These are phyloP conservation scores for Phalaenopsis equestris DNA, from an alignment of 106 monocot species.

Conservation along the genomic window DNA sequence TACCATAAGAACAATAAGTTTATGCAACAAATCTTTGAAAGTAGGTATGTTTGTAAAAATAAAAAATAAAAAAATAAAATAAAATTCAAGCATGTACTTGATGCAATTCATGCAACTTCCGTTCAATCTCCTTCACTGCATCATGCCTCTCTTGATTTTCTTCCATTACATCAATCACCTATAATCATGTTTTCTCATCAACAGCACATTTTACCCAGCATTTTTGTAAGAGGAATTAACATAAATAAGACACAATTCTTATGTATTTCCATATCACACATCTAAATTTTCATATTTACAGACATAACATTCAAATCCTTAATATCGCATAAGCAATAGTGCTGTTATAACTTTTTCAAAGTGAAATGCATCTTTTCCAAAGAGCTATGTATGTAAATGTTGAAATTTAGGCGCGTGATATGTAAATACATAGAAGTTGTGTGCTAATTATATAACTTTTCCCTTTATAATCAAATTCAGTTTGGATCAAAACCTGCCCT, in stretches of 20 bases:
- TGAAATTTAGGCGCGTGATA: too few relatives aligned
- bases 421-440: too few relatives aligned
- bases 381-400: too few relatives aligned
- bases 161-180: constrained; percentile 7
- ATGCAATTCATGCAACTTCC: constrained; percentile 9
- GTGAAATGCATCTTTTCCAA: too few relatives aligned
- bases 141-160: constrained; percentile 13
- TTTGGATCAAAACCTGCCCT: constrained; percentile 24
- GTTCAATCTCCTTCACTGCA: constrained; percentile 10
- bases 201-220: not conserved
- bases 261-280: too few relatives aligned
- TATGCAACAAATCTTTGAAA: not conserved
- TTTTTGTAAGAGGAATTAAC: too few relatives aligned
- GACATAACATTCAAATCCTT: too few relatives aligned
- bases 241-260: too few relatives aligned
- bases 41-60: not conserved
- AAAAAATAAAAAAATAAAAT: not conserved
- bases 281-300: too few relatives aligned
- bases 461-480: not conserved
- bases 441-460: too few relatives aligned
- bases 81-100: constrained; percentile 1
- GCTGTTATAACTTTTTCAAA: too few relatives aligned
- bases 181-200: not conserved
- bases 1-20: not conserved
- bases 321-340: too few relatives aligned